phyloP scores from a whole-genome alignment of 2,329 filamentous ascomycete species.

The Phaeosphaeria sp. region DNA sequence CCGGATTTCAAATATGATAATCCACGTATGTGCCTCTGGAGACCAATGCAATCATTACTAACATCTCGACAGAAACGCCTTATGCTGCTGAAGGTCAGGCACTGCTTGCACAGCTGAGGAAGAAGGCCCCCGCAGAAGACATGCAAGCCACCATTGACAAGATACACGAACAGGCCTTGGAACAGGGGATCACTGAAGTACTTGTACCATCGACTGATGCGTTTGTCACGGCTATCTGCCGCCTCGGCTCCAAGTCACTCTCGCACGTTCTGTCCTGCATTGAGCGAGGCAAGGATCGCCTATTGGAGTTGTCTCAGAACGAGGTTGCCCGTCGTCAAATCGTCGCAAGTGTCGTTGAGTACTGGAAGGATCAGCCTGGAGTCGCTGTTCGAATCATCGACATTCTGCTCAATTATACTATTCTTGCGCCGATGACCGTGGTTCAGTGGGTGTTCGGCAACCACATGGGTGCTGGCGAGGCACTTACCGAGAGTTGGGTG shows the following conservation, averaged over 20 bases:
- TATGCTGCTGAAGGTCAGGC: constrained; percentile 86
- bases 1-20: constrained; percentile 91
- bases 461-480: constrained; percentile 66
- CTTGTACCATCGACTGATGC: constrained; percentile 89
- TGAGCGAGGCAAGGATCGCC: constrained; percentile 88
- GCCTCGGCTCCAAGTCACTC: constrained; percentile 91
- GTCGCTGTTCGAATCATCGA: constrained; percentile 92
- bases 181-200: constrained; percentile 73
- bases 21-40: constrained; percentile 65
- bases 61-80: constrained; percentile 65
- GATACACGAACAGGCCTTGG: constrained; percentile 79
- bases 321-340: constrained; percentile 84
- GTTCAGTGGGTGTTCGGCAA: constrained; percentile 87
- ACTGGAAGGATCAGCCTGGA: constrained; percentile 92
- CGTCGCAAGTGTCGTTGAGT: constrained; percentile 85
- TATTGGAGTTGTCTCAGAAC: constrained; percentile 77
- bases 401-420: constrained; percentile 96
- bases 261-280: constrained; percentile 96
- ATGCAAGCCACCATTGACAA: constrained; percentile 80
- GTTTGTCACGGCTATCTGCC: constrained; percentile 92
- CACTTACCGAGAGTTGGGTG: constrained; percentile 75
- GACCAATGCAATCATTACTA: constrained; percentile 4
- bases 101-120: constrained; percentile 77
- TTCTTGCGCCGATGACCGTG: constrained; percentile 83
- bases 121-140: constrained; percentile 84